Percentiles rank a stretch among this genome's conserved stretches.
Conservation (phyloP, 2,329 filamentous ascomycete species). For the Penicillium sp. region DNA sequence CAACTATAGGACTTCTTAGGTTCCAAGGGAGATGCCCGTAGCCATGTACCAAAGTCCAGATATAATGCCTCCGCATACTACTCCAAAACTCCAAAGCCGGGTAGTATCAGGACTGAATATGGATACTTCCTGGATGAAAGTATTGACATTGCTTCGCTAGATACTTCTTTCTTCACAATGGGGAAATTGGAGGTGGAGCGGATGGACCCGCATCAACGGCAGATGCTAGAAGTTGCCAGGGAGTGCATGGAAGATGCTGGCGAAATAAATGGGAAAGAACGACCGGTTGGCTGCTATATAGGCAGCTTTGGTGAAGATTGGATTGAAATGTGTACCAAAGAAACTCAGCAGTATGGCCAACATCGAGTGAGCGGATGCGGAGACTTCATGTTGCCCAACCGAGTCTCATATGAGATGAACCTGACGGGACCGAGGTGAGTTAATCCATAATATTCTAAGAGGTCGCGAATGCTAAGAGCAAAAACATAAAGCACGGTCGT, state of each 20-base stretch:
- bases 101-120: neutral
- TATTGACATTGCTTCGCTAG: slow-evolving; percentile 18
- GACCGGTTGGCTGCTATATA: slow-evolving; percentile 21
- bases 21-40: slow-evolving; percentile 9
- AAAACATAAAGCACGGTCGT: slow-evolving; percentile 17
- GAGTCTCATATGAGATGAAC: slow-evolving; percentile 29
- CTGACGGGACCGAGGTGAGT: slow-evolving; percentile 24
- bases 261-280: slow-evolving; percentile 24
- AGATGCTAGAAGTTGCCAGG: slow-evolving; percentile 26
- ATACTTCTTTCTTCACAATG: slow-evolving; percentile 28
- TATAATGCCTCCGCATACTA: slow-evolving; percentile 24
- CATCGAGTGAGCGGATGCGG: slow-evolving; percentile 19
- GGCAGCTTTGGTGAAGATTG: slow-evolving; percentile 16
- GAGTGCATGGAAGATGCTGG: slow-evolving; percentile 30
- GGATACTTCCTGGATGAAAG: slow-evolving; percentile 26
- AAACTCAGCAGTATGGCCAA: slow-evolving; percentile 3
- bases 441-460: neutral
- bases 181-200: slow-evolving; percentile 14
- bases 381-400: slow-evolving; percentile 25
- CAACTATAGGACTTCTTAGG: slow-evolving; percentile 16
- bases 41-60: slow-evolving; percentile 20
- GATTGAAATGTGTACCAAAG: slow-evolving; percentile 9
- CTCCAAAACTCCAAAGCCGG: slow-evolving; percentile 12
- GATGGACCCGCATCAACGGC: slow-evolving; percentile 30
- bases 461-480: neutral